phyloP scores from a whole-genome alignment of 129 eudicot genomes.

The Artemisia tridentata region DNA sequence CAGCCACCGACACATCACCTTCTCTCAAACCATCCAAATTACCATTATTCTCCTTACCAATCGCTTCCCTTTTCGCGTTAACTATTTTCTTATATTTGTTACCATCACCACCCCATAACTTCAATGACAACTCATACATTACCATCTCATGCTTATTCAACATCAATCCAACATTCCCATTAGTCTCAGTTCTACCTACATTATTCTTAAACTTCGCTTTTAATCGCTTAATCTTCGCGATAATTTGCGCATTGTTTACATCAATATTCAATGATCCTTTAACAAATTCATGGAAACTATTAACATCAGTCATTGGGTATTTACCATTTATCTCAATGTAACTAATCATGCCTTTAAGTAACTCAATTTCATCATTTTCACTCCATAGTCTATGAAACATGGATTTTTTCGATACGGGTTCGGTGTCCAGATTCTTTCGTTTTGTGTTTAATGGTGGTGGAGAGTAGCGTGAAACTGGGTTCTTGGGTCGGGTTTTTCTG shows the following conservation, averaged over 20 bases:
- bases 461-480: slow-evolving; percentile 20
- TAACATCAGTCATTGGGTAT: slow-evolving; percentile 38
- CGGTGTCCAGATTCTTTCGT: slow-evolving; percentile 25
- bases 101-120: slow-evolving; percentile 40
- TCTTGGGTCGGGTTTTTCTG: slow-evolving; percentile 34
- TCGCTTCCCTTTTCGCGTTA: not conserved
- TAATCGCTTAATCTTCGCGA: slow-evolving; percentile 41
- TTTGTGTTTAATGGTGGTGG: slow-evolving; percentile 32
- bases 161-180: slow-evolving; percentile 30
- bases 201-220: slow-evolving; percentile 45
- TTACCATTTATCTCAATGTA: slow-evolving; percentile 34
- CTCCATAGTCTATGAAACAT: slow-evolving; percentile 63
- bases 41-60: not conserved
- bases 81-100: not conserved
- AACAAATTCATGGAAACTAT: slow-evolving; percentile 44
- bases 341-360: slow-evolving; percentile 53
- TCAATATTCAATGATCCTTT: slow-evolving; percentile 45
- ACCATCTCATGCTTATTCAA: slow-evolving; percentile 45
- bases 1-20: not conserved
- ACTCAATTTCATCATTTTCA: slow-evolving; percentile 56
- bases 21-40: not conserved
- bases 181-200: slow-evolving; percentile 24
- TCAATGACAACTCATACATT: slow-evolving; percentile 40
- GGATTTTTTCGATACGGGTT: slow-evolving; percentile 24
- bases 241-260: slow-evolving; percentile 41